Conservation (phyloP, 2,329 filamentous ascomycete genomes). For the Alternaria burnsii region DNA sequence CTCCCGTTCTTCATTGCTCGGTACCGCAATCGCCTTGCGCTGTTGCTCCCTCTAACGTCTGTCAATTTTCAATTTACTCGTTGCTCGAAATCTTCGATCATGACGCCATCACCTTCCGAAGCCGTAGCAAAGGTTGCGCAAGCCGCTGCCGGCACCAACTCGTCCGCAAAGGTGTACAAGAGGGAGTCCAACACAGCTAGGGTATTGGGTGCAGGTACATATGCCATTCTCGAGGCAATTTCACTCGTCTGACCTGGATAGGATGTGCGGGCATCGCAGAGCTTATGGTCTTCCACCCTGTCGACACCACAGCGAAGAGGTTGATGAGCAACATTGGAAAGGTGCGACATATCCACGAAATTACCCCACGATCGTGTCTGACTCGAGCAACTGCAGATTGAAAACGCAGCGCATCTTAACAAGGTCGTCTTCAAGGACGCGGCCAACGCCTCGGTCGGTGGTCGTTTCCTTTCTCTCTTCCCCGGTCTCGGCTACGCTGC, state of each 20-base stretch:
- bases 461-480: conserved; percentile 95
- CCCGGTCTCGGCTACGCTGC: conserved; percentile 96
- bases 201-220: conserved; percentile 89
- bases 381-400: conserved; percentile 57
- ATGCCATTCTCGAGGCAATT: neutral
- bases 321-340: conserved; percentile 97
- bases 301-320: conserved; percentile 98
- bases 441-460: conserved; percentile 72
- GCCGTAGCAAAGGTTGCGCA: conserved; percentile 41
- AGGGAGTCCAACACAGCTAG: conserved; percentile 90
- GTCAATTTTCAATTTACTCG: neutral
- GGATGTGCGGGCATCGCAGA: conserved; percentile 93
- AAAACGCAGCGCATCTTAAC: conserved; percentile 74
- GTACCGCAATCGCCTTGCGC: conserved; percentile 22
- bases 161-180: conserved; percentile 70
- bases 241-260: conserved; percentile 52
- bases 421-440: conserved; percentile 93
- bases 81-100: conserved; percentile 13
- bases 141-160: conserved; percentile 40
- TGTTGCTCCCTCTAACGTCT: conserved; percentile 15
- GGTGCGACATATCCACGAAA: conserved; percentile 52
- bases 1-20: conserved; percentile 11
- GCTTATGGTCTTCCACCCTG: conserved; percentile 79
- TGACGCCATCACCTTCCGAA: conserved; percentile 43
- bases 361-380: conserved; percentile 17